These are phyloP conservation scores for Forsythia viridissima DNA, from an alignment of 257 asterid genomes.

Conservation along the genomic window DNA sequence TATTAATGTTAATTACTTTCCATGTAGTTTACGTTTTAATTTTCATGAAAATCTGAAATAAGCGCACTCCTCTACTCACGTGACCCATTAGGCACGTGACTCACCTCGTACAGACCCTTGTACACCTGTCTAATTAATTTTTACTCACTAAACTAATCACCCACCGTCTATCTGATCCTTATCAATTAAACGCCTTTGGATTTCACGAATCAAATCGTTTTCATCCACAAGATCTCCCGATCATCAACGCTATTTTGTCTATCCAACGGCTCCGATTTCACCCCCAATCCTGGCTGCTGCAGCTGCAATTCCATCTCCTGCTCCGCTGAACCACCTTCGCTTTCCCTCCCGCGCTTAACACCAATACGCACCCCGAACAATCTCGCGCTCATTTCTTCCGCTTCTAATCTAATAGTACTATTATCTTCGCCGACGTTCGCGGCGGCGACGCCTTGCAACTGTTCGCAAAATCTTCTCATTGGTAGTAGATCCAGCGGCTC, in stretches of 20 bases:
- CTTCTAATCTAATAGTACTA: conserved; percentile 24
- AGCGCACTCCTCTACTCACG: conserved; percentile 13
- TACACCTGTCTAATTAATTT: conserved; percentile 19
- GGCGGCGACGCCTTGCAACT: conserved; percentile 29
- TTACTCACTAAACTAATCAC: too few relatives aligned
- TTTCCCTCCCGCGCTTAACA: conserved; percentile 38
- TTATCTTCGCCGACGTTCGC: background rate
- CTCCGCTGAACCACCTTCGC: conserved; percentile 30
- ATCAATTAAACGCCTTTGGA: conserved; percentile 29
- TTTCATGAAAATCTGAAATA: background rate
- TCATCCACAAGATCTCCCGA: conserved; percentile 21
- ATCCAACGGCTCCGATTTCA: conserved; percentile 45
- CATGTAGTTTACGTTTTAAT: too few relatives aligned
- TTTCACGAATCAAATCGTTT: conserved; percentile 24
- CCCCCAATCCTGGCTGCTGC: conserved; percentile 36
- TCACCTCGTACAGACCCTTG: conserved; percentile 27
- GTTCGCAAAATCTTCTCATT: conserved; percentile 35
- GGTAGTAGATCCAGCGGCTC: conserved; percentile 62
- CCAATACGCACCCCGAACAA: conserved; percentile 47
- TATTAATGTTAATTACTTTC: too few relatives aligned
- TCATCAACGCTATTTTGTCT: conserved; percentile 26
- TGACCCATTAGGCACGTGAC: conserved; percentile 29
- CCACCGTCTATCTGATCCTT: conserved; percentile 9
- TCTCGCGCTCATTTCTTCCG: conserved; percentile 43
- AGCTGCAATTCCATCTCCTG: conserved; percentile 43